Evolutionary conservation across 2,329 filamentous ascomycete species (phyloP).

Genomic region (Colletotrichum sansevieriae): DNA sequence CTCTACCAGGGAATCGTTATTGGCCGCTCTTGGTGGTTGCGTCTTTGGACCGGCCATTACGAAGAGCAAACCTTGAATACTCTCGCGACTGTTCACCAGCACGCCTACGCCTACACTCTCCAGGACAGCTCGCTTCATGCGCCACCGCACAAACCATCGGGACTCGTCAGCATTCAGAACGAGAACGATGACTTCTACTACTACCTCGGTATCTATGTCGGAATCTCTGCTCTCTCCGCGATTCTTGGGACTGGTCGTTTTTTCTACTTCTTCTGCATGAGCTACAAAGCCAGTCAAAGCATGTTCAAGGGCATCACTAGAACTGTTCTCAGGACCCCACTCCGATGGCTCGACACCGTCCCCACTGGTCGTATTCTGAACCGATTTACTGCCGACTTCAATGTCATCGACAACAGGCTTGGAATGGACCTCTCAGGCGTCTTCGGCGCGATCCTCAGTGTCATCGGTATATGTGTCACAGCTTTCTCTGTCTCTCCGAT

Average conservation of each 20-base stretch:
- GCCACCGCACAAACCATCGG: constrained; percentile 48
- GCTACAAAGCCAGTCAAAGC: constrained; percentile 75
- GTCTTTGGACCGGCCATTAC: constrained; percentile 69
- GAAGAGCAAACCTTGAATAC: constrained; percentile 47
- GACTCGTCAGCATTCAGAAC: constrained; percentile 47
- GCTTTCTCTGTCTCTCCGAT: constrained; percentile 76
- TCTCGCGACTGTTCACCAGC: constrained; percentile 39
- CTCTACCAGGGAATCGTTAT: constrained; percentile 67
- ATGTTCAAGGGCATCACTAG: constrained; percentile 77
- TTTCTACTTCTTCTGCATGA: constrained; percentile 73
- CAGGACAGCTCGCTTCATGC: constrained; percentile 60
- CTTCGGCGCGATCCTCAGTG: constrained; percentile 69
- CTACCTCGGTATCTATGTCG: constrained; percentile 78
- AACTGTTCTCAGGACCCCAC: constrained; percentile 76
- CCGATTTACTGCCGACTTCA: constrained; percentile 83
- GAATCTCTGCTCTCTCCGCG: constrained; percentile 68
- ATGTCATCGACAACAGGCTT: constrained; percentile 77
- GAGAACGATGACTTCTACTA: constrained; percentile 62
- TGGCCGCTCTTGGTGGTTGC: constrained; percentile 74
- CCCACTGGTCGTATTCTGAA: constrained; percentile 83
- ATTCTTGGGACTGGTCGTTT: constrained; percentile 73
- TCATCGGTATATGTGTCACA: constrained; percentile 76
- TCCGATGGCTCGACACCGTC: constrained; percentile 86
- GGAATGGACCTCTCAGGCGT: constrained; percentile 73
- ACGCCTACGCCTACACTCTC: constrained; percentile 50